phyloP scores from a whole-genome alignment of 108 stramenopile genomes.

The Skeletonema tropicum region DNA sequence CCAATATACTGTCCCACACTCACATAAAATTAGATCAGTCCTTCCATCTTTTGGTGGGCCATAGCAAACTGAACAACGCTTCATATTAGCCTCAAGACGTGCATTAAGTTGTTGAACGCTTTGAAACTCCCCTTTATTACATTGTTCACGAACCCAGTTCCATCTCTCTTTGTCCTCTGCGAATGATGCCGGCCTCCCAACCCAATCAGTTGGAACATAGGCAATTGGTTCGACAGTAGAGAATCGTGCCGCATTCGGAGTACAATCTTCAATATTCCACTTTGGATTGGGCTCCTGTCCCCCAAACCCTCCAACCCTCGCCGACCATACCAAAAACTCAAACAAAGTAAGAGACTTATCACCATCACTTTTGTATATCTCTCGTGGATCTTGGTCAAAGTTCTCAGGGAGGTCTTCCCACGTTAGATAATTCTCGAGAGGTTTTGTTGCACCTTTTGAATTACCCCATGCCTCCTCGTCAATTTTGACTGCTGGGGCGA shows the following conservation, averaged over 20 bases:
- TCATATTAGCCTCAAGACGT: conserved; percentile 4
- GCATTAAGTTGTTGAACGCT: not conserved
- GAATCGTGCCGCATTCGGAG: not conserved
- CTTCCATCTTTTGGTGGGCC: not conserved
- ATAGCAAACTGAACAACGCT: not conserved
- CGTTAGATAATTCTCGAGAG: too few species aligned
- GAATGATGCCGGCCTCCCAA: not conserved
- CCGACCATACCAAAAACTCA: too few species aligned
- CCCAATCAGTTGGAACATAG: conserved; percentile 2
- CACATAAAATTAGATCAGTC: not conserved
- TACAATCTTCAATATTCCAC: conserved; percentile 1
- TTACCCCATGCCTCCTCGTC: too few species aligned
- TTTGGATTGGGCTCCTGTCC: not conserved
- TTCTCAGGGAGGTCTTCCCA: too few species aligned
- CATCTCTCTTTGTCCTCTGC: not conserved
- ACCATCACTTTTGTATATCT: too few species aligned
- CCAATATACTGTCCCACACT: not conserved
- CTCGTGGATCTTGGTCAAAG: too few species aligned
- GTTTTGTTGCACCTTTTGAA: too few species aligned
- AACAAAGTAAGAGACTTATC: too few species aligned
- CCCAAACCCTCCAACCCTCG: too few species aligned
- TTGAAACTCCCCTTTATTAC: not conserved
- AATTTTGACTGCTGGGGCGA: too few species aligned
- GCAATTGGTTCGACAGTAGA: not conserved
- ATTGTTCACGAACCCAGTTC: not conserved